Evolutionary conservation across 495 filamentous ascomycete species (phyloP).

Genomic region (Tuber melanosporum): DNA sequence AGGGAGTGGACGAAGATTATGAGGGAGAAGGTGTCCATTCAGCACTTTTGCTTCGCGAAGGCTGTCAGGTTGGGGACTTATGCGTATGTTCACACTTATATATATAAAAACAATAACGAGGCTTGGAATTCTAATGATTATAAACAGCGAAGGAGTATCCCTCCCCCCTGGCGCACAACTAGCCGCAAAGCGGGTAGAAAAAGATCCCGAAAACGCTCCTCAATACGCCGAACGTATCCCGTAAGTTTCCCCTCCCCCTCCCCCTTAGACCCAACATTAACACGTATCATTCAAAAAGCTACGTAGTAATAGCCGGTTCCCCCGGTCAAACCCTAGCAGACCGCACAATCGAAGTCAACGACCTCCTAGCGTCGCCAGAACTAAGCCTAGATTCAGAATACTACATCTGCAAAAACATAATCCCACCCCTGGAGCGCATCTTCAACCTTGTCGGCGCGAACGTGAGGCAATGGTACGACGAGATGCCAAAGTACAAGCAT

Average conservation of each 20-base stretch:
- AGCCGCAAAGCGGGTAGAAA: slow-evolving; percentile 72
- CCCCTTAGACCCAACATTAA: neutral
- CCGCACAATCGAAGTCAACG: slow-evolving; percentile 81
- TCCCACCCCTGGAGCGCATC: slow-evolving; percentile 90
- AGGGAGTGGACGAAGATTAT: slow-evolving; percentile 88
- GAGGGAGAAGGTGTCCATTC: slow-evolving; percentile 76
- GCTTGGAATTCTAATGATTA: slow-evolving; percentile 3
- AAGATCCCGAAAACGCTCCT: slow-evolving; percentile 78
- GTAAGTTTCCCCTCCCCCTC: slow-evolving; percentile 4
- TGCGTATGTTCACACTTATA: slow-evolving; percentile 21
- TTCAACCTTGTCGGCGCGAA: slow-evolving; percentile 96
- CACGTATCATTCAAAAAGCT: slow-evolving; percentile 42
- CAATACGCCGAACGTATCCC: slow-evolving; percentile 94
- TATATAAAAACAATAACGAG: neutral
- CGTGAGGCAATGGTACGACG: slow-evolving; percentile 85
- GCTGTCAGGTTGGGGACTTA: slow-evolving; percentile 90
- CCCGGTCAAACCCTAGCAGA: slow-evolving; percentile 82
- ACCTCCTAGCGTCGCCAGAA: slow-evolving; percentile 65
- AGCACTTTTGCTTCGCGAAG: slow-evolving; percentile 90
- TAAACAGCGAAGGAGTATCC: slow-evolving; percentile 58
- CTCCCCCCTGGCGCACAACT: slow-evolving; percentile 84
- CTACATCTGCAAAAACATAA: slow-evolving; percentile 91
- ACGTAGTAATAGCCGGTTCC: slow-evolving; percentile 81
- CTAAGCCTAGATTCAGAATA: slow-evolving; percentile 91
- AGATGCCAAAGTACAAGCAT: slow-evolving; percentile 86